A percentile compares a stretch with the other conserved stretches of the same genome.
Evolutionary conservation across 2,329 filamentous ascomycete species (phyloP).

Genomic region (Colletotrichum incanum): DNA sequence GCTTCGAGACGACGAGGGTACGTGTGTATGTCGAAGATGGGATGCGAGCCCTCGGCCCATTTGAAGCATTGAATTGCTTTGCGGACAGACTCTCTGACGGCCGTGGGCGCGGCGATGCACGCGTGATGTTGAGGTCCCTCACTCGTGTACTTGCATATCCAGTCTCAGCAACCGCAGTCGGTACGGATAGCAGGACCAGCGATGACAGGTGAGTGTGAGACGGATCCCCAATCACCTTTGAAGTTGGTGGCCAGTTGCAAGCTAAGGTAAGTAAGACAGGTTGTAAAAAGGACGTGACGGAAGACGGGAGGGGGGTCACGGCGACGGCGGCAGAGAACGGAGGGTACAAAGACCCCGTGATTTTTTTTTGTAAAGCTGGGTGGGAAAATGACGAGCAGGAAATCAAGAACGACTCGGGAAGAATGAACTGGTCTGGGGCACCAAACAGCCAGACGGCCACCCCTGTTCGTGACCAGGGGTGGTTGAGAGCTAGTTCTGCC

Average conservation of each 20-base stretch:
- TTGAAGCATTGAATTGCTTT: slow-evolving; percentile 31
- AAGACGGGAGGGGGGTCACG: slow-evolving; percentile 6
- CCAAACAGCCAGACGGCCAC: slow-evolving; percentile 30
- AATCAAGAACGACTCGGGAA: slow-evolving; percentile 27
- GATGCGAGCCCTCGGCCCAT: slow-evolving; percentile 35
- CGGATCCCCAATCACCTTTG: slow-evolving; percentile 2
- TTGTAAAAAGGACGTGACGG: slow-evolving; percentile 8
- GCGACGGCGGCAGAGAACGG: slow-evolving; percentile 16
- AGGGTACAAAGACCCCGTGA: slow-evolving; percentile 32
- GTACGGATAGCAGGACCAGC: not conserved
- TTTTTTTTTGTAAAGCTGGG: slow-evolving; percentile 8
- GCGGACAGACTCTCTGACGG: slow-evolving; percentile 29
- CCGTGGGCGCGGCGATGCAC: slow-evolving; percentile 31
- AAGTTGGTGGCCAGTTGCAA: slow-evolving; percentile 7
- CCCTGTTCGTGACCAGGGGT: slow-evolving; percentile 37
- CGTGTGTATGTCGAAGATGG: slow-evolving; percentile 38
- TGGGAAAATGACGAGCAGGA: slow-evolving; percentile 37
- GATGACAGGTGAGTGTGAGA: not conserved
- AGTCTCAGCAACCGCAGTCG: slow-evolving; percentile 5
- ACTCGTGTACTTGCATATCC: slow-evolving; percentile 24
- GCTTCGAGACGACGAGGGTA: slow-evolving; percentile 31
- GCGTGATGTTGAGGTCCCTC: slow-evolving; percentile 28
- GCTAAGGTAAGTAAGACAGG: slow-evolving; percentile 18
- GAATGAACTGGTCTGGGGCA: slow-evolving; percentile 39
- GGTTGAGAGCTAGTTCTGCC: slow-evolving; percentile 26